phyloP scores from a whole-genome alignment of 306 rosid species.

The Rosa chinensis region DNA sequence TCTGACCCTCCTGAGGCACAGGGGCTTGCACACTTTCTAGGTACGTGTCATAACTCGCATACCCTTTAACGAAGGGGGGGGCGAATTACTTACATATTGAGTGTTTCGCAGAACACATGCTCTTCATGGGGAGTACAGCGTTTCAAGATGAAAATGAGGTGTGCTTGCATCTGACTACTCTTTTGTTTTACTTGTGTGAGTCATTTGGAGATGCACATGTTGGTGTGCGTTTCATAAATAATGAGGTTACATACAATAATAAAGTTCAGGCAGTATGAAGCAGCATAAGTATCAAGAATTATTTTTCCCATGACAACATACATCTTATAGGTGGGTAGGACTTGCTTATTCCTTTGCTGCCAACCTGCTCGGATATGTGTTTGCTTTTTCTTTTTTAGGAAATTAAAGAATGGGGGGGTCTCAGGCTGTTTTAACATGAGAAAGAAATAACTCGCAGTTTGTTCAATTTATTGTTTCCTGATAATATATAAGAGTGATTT shows the following conservation, averaged over 20 bases:
- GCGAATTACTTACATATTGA: background rate
- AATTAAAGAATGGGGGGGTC: background rate
- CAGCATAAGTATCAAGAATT: background rate
- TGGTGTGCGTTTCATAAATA: background rate
- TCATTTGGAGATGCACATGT: background rate
- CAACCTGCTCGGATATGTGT: background rate
- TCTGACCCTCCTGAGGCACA: slow-evolving; percentile 90
- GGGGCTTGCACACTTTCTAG: slow-evolving; percentile 93
- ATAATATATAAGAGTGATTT: background rate
- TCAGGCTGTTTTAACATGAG: background rate
- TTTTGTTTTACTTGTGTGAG: background rate
- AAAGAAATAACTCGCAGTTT: background rate
- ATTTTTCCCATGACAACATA: background rate
- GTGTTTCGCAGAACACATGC: slow-evolving; percentile 89
- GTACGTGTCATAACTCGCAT: slow-evolving; percentile 32
- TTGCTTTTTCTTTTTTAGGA: background rate
- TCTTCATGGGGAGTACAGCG: slow-evolving; percentile 91
- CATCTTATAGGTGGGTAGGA: background rate
- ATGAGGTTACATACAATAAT: background rate
- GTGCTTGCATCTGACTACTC: slow-evolving; percentile 30
- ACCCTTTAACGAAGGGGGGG: background rate
- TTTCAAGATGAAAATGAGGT: slow-evolving; percentile 99
- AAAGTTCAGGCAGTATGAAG: background rate
- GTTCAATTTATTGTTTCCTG: background rate
- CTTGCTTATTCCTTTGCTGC: slow-evolving; percentile 4